These are phyloP conservation scores for Porcisia deanei DNA, from an alignment of 208 protist genomes.

Conservation along the genomic window DNA sequence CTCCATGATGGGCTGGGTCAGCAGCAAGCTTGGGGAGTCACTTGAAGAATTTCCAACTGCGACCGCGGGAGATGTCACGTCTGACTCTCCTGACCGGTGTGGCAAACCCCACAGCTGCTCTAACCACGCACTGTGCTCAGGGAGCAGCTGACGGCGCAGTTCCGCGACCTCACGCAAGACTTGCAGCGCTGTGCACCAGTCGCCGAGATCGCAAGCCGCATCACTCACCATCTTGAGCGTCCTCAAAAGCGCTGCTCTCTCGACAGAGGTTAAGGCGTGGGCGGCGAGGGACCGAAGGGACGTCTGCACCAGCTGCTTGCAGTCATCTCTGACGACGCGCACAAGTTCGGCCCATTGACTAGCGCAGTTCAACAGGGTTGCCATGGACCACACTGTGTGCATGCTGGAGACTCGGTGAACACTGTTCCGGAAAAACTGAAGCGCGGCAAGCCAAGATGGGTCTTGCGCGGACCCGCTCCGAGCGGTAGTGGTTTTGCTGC, in stretches of 20 bases:
- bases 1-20: background rate
- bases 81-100: background rate
- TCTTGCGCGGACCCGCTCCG: background rate
- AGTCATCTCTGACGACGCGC: conserved; percentile 31
- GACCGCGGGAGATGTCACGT: background rate
- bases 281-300: conserved; percentile 14
- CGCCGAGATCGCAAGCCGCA: conserved; percentile 46
- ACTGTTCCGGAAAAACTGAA: conserved; percentile 41
- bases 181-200: conserved; percentile 46
- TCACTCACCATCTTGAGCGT: conserved; percentile 29
- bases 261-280: conserved; percentile 3
- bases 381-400: conserved; percentile 47
- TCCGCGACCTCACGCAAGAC: conserved; percentile 35
- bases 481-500: background rate
- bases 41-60: background rate
- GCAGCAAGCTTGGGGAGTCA: background rate
- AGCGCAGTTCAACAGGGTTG: conserved; percentile 37
- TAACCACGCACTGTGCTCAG: background rate
- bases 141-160: conserved; percentile 22
- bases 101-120: conserved; percentile 15
- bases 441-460: conserved; percentile 22
- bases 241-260: conserved; percentile 24
- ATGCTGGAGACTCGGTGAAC: conserved; percentile 41
- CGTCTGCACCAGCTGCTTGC: conserved; percentile 10
- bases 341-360: conserved; percentile 7